Percentiles rank a stretch among this genome's conserved stretches.
These are phyloP conservation scores for Diaporthe eres DNA, from an alignment of 2,329 filamentous ascomycete species.

Conservation along the genomic window DNA sequence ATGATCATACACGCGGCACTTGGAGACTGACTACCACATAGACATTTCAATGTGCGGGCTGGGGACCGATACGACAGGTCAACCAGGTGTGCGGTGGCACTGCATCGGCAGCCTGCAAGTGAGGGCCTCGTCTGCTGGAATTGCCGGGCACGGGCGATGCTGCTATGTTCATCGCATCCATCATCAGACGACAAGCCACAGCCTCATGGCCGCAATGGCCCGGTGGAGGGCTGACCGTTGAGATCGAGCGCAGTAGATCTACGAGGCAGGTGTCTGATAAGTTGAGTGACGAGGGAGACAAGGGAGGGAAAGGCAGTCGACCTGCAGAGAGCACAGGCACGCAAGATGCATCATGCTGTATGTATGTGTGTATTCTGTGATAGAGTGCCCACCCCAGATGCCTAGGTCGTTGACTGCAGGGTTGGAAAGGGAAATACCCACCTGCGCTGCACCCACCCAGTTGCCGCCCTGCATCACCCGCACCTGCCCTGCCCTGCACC, in stretches of 20 bases:
- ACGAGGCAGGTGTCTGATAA: background rate
- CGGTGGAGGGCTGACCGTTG: background rate
- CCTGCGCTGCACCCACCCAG: background rate
- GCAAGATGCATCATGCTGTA: background rate
- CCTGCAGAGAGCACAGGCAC: background rate
- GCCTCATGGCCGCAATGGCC: background rate
- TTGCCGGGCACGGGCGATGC: conserved; percentile 1
- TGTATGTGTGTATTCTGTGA: background rate
- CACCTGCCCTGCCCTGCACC: conserved; percentile 2
- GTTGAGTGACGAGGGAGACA: background rate
- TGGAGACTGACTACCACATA: background rate
- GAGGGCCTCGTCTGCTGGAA: conserved; percentile 14
- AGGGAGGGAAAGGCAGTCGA: background rate
- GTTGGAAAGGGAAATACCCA: background rate
- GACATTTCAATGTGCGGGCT: background rate
- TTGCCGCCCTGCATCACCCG: background rate
- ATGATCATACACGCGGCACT: background rate
- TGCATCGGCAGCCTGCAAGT: conserved; percentile 23
- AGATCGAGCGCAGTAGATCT: conserved; percentile 3
- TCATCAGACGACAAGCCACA: conserved; percentile 19
- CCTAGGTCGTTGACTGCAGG: background rate
- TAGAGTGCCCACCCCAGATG: background rate
- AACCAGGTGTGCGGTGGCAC: conserved; percentile 13
- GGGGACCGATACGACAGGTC: conserved; percentile 12
- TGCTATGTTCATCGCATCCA: conserved; percentile 25